Percentiles rank a stretch among this genome's conserved stretches.
Evolutionary conservation across 805 yeast genomes (phyloP).

Genomic region (Candida khao-thaluensis): DNA sequence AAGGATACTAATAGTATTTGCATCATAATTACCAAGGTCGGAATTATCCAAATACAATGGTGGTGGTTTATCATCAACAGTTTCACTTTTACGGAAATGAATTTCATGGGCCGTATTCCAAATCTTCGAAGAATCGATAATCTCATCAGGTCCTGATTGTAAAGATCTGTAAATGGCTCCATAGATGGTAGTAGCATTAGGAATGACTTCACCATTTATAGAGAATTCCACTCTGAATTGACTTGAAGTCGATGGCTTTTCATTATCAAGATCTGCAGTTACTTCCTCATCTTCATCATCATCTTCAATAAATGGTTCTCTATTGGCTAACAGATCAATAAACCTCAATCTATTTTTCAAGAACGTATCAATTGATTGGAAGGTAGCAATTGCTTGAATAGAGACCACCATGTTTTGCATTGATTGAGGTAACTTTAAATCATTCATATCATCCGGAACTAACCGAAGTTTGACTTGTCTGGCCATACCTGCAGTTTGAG

Average conservation of each 20-base stretch:
- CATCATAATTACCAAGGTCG: conserved; percentile 22
- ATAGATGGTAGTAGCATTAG: conserved; percentile 68
- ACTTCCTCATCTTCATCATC: conserved; percentile 13
- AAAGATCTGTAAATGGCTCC: conserved; percentile 65
- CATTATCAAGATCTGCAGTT: conserved; percentile 13
- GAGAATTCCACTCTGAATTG: conserved; percentile 48
- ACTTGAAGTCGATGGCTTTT: conserved; percentile 1
- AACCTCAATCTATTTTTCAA: conserved; percentile 41
- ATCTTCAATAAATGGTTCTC: background rate
- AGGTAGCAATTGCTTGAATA: conserved; percentile 62
- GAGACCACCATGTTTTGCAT: conserved; percentile 40
- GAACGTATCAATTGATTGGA: conserved; percentile 50
- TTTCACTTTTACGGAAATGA: conserved; percentile 6
- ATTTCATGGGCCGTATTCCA: conserved; percentile 56
- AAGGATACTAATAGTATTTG: conserved; percentile 40
- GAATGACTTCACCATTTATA: conserved; percentile 55
- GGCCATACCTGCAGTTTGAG: conserved; percentile 61
- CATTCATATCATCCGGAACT: conserved; percentile 18
- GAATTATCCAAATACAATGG: conserved; percentile 11
- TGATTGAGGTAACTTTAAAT: conserved; percentile 20
- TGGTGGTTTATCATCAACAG: conserved; percentile 10
- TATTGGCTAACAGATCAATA: conserved; percentile 19
- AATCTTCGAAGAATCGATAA: conserved; percentile 47
- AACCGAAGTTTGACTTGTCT: conserved; percentile 67
- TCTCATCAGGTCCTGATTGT: conserved; percentile 36